These are phyloP conservation scores for Lyophyllum atratum DNA, from an alignment of 768 basidiomycete species.

Conservation along the genomic window DNA sequence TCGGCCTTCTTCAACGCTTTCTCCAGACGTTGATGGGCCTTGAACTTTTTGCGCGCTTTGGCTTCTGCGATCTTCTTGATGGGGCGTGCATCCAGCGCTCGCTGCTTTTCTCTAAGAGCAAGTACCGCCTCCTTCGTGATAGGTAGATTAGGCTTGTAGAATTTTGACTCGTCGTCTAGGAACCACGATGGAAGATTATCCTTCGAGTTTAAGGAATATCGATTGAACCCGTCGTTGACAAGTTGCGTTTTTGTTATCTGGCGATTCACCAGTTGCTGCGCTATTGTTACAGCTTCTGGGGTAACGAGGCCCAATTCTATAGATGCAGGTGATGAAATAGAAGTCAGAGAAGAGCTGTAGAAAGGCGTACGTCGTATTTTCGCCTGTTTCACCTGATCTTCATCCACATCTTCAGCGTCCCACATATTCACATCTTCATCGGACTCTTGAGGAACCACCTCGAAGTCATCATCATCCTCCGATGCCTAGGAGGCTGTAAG, in stretches of 20 bases:
- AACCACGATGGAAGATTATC: conserved; percentile 96
- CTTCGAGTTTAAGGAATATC: conserved; percentile 88
- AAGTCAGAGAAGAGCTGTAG: neutral
- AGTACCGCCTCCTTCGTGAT: conserved; percentile 93
- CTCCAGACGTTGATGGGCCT: conserved; percentile 80
- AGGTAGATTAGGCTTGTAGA: conserved; percentile 95
- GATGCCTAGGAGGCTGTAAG: conserved; percentile 9
- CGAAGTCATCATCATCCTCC: conserved; percentile 65
- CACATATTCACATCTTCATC: conserved; percentile 71
- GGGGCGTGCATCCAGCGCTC: conserved; percentile 92
- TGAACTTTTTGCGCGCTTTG: conserved; percentile 94
- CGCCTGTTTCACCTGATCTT: conserved; percentile 65
- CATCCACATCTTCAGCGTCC: conserved; percentile 79
- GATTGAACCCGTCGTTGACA: conserved; percentile 94
- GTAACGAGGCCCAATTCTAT: conserved; percentile 83
- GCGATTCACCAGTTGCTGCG: conserved; percentile 89
- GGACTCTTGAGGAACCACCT: conserved; percentile 68
- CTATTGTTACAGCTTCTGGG: conserved; percentile 88
- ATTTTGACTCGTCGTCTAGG: conserved; percentile 91
- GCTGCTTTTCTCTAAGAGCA: conserved; percentile 84
- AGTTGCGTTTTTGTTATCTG: conserved; percentile 86
- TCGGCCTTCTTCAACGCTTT: conserved; percentile 97
- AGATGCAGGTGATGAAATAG: conserved; percentile 4
- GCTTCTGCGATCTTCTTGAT: conserved; percentile 99
- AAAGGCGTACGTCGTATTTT: conserved; percentile 59